Percentiles rank a stretch among this genome's conserved stretches.
phyloP scores from a whole-genome alignment of 169 alveolate species.

The Miamiensis avidus region DNA sequence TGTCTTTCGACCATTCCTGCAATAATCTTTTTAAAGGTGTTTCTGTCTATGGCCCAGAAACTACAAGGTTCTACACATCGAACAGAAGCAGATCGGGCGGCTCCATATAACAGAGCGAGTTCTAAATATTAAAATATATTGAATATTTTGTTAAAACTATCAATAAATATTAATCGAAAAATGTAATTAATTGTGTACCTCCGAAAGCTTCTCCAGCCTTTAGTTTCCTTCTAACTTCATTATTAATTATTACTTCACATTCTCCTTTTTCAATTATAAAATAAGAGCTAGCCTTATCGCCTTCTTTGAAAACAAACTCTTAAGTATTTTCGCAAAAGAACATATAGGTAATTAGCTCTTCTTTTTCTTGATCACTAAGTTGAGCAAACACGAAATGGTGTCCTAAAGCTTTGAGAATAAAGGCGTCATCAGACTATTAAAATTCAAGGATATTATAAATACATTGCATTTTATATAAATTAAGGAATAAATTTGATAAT shows the following conservation, averaged over 20 bases:
- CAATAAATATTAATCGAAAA: no score
- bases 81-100: constrained; percentile 83
- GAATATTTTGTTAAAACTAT: no score
- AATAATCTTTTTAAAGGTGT: constrained; percentile 58
- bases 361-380: constrained; percentile 13
- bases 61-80: constrained; percentile 70
- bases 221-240: constrained; percentile 29
- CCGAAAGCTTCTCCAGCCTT: constrained; percentile 41
- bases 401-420: constrained; percentile 11
- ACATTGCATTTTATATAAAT: no score
- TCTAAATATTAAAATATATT: constrained; percentile 31
- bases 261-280: constrained; percentile 33
- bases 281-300: constrained; percentile 18
- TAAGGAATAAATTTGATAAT: no score
- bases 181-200: not conserved
- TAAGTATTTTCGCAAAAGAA: constrained; percentile 13
- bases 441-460: no score
- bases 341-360: constrained; percentile 18
- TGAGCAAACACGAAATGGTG: constrained; percentile 21
- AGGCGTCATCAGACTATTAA: not conserved
- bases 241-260: constrained; percentile 30
- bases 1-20: constrained; percentile 16
- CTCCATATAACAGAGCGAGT: constrained; percentile 80
- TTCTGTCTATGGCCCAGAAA: constrained; percentile 69
- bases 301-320: constrained; percentile 19